Evolutionary conservation across 768 basidiomycete genomes (phyloP).

Genomic region (Dacryopinax primogenitus): DNA sequence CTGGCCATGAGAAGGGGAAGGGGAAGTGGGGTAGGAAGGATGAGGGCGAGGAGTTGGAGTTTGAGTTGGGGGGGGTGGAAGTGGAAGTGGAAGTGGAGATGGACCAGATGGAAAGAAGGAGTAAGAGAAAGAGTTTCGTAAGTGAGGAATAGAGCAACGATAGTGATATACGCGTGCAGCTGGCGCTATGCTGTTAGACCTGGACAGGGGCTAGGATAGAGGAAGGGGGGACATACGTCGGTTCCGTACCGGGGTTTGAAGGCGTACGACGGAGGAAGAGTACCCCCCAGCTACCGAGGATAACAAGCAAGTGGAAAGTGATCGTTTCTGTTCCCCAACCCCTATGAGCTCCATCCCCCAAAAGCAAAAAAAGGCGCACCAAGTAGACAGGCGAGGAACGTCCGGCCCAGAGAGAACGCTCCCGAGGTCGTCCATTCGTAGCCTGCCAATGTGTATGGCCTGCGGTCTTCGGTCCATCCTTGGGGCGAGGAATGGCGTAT

Average conservation of each 20-base stretch:
- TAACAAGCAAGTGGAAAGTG: constrained; percentile 59
- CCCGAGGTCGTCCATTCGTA: constrained; percentile 47
- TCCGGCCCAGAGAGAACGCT: constrained; percentile 39
- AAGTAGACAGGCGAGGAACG: constrained; percentile 51
- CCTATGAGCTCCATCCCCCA: constrained; percentile 10
- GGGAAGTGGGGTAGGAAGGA: constrained; percentile 20
- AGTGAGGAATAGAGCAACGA: constrained; percentile 71
- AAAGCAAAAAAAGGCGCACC: constrained; percentile 31
- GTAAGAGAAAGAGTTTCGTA: constrained; percentile 72
- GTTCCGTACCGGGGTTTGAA: constrained; percentile 10
- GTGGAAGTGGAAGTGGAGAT: constrained; percentile 29
- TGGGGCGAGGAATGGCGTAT: not conserved
- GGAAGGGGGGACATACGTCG: not conserved
- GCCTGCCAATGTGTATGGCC: constrained; percentile 38
- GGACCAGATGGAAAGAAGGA: constrained; percentile 68
- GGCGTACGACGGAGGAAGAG: constrained; percentile 34
- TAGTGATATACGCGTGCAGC: constrained; percentile 64
- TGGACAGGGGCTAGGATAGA: no score
- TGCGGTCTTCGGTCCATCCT: not conserved
- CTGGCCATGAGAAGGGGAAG: constrained; percentile 50
- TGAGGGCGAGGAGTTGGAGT: not conserved
- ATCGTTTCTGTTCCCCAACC: constrained; percentile 46
- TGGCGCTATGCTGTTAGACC: no score
- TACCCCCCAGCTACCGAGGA: constrained; percentile 42
- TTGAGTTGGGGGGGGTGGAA: constrained; percentile 29